These are phyloP conservation scores for Lenwebbia sp. DNA, from an alignment of 345 rosid genomes.

Conservation along the genomic window DNA sequence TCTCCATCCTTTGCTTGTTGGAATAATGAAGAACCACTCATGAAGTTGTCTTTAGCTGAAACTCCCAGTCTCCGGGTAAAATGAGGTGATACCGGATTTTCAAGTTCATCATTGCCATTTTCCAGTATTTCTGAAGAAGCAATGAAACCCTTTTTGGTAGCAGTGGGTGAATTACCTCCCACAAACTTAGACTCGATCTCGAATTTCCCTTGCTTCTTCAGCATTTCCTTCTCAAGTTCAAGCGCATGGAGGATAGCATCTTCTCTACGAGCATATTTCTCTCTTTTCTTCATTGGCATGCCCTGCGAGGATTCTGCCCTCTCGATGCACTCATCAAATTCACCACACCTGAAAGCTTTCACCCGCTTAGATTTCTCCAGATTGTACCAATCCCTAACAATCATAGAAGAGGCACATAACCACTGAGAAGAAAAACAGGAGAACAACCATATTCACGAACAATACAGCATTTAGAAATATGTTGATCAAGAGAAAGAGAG, in stretches of 20 bases:
- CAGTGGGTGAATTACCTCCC: conserved; percentile 24
- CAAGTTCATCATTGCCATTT: conserved; percentile 25
- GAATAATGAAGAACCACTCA: conserved; percentile 6
- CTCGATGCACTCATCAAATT: conserved; percentile 90
- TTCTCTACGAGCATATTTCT: conserved; percentile 98
- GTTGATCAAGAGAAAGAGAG: neutral
- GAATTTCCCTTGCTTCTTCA: conserved; percentile 43
- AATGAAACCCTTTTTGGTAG: conserved; percentile 26
- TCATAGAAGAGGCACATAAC: neutral
- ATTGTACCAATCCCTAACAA: conserved; percentile 94
- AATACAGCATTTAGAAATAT: neutral
- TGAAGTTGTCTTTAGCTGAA: conserved; percentile 12
- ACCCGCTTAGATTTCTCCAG: conserved; percentile 98
- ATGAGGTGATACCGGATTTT: conserved; percentile 17
- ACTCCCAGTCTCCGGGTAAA: conserved; percentile 14
- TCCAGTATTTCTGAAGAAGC: conserved; percentile 27
- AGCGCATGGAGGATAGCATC: conserved; percentile 99
- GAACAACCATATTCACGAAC: neutral
- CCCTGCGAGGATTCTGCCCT: conserved; percentile 77
- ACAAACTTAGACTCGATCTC: conserved; percentile 13
- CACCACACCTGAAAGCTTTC: conserved; percentile 94
- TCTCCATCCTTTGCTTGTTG: conserved; percentile 21
- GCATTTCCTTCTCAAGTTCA: conserved; percentile 78
- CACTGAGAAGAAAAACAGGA: neutral
- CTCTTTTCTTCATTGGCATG: conserved; percentile 78